Conservation (phyloP, 257 asterid genomes). For the Salvia splendens region DNA sequence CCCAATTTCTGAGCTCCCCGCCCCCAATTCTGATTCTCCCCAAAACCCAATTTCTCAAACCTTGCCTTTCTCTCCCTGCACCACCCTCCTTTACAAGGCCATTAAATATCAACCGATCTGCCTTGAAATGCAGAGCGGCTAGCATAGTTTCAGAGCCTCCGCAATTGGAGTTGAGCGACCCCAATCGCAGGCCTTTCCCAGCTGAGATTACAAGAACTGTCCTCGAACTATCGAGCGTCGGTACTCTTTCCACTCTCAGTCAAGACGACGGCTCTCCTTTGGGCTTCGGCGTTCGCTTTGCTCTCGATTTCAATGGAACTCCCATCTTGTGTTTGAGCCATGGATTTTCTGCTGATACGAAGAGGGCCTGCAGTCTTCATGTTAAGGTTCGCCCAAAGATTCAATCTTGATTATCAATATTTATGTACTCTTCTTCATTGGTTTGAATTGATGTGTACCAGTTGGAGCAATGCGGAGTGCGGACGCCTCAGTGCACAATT, state of each 20-base stretch:
- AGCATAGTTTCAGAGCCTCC: slow-evolving; percentile 57
- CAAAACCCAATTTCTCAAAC: slow-evolving; percentile 31
- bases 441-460: slow-evolving; percentile 37
- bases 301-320: slow-evolving; percentile 71
- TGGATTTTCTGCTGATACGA: slow-evolving; percentile 43
- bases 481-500: slow-evolving; percentile 85
- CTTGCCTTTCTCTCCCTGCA: slow-evolving; percentile 29
- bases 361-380: slow-evolving; percentile 66
- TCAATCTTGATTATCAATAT: background rate
- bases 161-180: slow-evolving; percentile 38
- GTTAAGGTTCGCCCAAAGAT: slow-evolving; percentile 56
- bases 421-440: background rate
- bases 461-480: slow-evolving; percentile 68
- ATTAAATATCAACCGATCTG: slow-evolving; percentile 28
- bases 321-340: slow-evolving; percentile 66
- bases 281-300: slow-evolving; percentile 76
- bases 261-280: slow-evolving; percentile 81
- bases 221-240: slow-evolving; percentile 69
- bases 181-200: slow-evolving; percentile 55
- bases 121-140: slow-evolving; percentile 62
- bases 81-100: slow-evolving; percentile 33
- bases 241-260: slow-evolving; percentile 66
- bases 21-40: slow-evolving; percentile 46
- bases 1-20: slow-evolving; percentile 43
- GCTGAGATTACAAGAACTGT: slow-evolving; percentile 89